Evolutionary conservation across 768 basidiomycete species (phyloP), one percentile per base, ranked within the genome.

Genomic region (Glaciozyma martinii): DNA sequence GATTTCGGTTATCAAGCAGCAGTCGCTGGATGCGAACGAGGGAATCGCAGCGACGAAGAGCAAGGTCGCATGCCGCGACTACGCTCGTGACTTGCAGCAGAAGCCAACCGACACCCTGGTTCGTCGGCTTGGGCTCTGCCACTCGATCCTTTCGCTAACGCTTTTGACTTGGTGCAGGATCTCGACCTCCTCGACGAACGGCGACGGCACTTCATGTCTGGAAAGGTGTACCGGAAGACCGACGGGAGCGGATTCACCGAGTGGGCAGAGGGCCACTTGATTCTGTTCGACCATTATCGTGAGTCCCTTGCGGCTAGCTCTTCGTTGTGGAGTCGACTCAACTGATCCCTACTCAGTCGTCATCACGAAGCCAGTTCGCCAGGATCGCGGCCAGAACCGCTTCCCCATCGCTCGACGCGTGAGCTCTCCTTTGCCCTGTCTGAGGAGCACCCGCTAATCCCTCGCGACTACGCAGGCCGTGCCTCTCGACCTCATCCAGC

Each of bases 221-320:
- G 91, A 9, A 89, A 85, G 69, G 78, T 97, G 32, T 81, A 88
- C 59, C 83, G 91, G 56, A 90, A 92, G 71, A 88, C 90, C 19
- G 92, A 95, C 65, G 71, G 71, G 33, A 85, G 86, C 37, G 89
- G 88, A 18, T 84, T 91, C 68, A 86, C 87, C 67, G 88, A 86
- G 43, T 94, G 90, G 89, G 85, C 84, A 52, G 92, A 97, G 76
- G 81, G 94, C 10, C 88, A 86, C 67, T 87, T 94, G 12, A 80
- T 97, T 60, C 79, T 99, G 4, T 95, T 99, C 71, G 95, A 99
- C 76, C 91, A 98, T 72, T 99, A 97, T 72, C 76, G 66, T 67
- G 42, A 46, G 29, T 56, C 44, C 33, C 15, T 7, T 5, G 16
- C 2, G 23, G 21, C 19, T 9, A 56, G 7, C 16, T 15, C 27